Evolutionary conservation across 176 grass and related monocot genomes (phyloP).

Genomic region (Typha latifolia): DNA sequence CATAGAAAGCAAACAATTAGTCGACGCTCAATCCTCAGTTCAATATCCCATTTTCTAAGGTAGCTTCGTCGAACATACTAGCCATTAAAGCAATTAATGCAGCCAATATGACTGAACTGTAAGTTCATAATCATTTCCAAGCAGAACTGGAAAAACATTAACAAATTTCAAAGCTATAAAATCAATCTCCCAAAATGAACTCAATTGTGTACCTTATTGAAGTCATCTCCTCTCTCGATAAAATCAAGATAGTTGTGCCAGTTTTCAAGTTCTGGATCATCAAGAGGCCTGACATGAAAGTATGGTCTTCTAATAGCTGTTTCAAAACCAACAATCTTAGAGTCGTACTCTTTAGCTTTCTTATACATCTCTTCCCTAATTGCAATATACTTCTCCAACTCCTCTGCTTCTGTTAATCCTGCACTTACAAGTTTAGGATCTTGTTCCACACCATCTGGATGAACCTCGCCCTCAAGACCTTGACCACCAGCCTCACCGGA

Average conservation of each 20-base stretch:
- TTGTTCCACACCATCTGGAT: conserved; percentile 41
- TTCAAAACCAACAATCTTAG: conserved; percentile 87
- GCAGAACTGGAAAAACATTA: conserved; percentile 39
- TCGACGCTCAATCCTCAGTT: conserved; percentile 94
- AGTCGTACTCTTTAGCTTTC: conserved; percentile 97
- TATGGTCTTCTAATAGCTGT: conserved; percentile 96
- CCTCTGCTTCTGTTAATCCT: conserved; percentile 56
- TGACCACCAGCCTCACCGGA: conserved; percentile 31
- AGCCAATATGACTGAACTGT: conserved; percentile 95
- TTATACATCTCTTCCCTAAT: conserved; percentile 93
- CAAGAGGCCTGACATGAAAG: conserved; percentile 97
- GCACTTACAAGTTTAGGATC: conserved; percentile 37
- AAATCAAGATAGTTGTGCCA: conserved; percentile 99
- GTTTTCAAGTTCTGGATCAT: conserved; percentile 96
- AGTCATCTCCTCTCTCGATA: conserved; percentile 86
- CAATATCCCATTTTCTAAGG: conserved; percentile 87
- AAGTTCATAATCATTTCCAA: conserved; percentile 57
- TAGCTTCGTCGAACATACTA: conserved; percentile 94
- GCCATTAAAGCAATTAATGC: conserved; percentile 70
- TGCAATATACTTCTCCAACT: conserved; percentile 70
- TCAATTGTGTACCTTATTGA: conserved; percentile 74
- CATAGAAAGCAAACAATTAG: conserved; percentile 93
- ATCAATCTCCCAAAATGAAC: conserved; percentile 10
- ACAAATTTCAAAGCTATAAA: conserved; percentile 27
- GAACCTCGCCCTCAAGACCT: conserved; percentile 28